Conservation (phyloP, 2,329 filamentous ascomycete genomes). For the Aspergillus thermomutatus region DNA sequence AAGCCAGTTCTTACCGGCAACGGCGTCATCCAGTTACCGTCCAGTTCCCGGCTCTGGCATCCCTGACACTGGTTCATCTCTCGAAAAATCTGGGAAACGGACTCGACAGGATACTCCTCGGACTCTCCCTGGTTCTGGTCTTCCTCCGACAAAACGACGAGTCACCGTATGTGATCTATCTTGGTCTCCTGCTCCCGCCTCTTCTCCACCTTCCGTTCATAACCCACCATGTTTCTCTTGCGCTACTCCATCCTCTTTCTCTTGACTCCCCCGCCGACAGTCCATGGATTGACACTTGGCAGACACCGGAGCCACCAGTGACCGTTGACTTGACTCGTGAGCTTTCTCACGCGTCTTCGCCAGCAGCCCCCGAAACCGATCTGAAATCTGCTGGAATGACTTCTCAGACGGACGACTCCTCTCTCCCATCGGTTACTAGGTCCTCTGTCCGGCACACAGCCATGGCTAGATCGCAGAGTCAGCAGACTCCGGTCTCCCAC, state of each 20-base stretch:
- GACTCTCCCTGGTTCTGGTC: slow-evolving; percentile 37
- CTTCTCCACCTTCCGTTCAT: slow-evolving; percentile 19
- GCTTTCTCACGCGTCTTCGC: slow-evolving; percentile 29
- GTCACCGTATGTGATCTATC: slow-evolving; percentile 45
- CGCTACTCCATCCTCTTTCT: slow-evolving; percentile 16
- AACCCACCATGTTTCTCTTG: slow-evolving; percentile 23
- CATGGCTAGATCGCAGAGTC: slow-evolving; percentile 39
- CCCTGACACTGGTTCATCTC: slow-evolving; percentile 17
- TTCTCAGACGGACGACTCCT: slow-evolving; percentile 23
- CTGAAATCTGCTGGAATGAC: slow-evolving; percentile 24
- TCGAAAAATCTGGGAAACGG: slow-evolving; percentile 40
- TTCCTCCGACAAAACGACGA: slow-evolving; percentile 42
- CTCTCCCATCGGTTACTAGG: slow-evolving; percentile 22
- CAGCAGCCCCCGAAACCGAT: slow-evolving; percentile 21
- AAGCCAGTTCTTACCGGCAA: slow-evolving; percentile 36
- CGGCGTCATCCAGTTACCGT: slow-evolving; percentile 18
- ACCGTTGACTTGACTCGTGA: slow-evolving; percentile 30
- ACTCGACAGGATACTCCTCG: slow-evolving; percentile 40
- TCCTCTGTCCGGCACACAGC: slow-evolving; percentile 30
- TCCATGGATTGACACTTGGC: slow-evolving; percentile 41
- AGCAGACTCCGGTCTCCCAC: slow-evolving; percentile 33
- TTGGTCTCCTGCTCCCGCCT: slow-evolving; percentile 37
- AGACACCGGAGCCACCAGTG: slow-evolving; percentile 38
- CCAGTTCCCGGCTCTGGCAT: slow-evolving; percentile 18
- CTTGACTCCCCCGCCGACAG: slow-evolving; percentile 23